phyloP scores from a whole-genome alignment of 331 rosid genomes.

The Telfairia occidentalis region DNA sequence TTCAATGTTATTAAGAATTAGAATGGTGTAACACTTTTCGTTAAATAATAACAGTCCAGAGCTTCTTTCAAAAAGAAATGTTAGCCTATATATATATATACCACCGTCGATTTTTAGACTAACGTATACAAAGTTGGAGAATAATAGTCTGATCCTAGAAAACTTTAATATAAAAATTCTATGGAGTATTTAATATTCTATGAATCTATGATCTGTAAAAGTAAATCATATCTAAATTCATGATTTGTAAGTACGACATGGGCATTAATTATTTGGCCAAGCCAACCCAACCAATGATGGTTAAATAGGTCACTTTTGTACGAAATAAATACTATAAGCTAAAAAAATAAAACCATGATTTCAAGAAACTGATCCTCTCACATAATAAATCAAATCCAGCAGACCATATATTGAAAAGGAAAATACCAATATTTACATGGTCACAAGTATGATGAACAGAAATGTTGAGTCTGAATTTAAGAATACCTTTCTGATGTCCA shows the following conservation, averaged over 20 bases:
- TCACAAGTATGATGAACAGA: conserved; percentile 5
- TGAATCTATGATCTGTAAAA: neutral
- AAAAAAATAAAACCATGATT: neutral
- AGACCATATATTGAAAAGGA: neutral
- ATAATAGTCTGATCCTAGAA: neutral
- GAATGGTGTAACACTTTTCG: too few relatives aligned
- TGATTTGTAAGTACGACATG: neutral
- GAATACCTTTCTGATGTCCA: neutral
- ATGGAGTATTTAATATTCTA: neutral
- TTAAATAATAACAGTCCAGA: too few relatives aligned
- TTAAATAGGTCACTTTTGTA: neutral
- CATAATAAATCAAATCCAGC: conserved; percentile 4
- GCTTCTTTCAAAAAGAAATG: too few relatives aligned
- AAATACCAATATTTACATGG: conserved; percentile 15
- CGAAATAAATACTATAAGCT: neutral
- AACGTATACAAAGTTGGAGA: neutral
- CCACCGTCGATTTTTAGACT: too few relatives aligned
- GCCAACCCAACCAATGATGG: neutral
- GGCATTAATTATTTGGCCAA: neutral
- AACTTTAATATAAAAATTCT: neutral
- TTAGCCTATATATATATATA: too few relatives aligned
- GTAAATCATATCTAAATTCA: neutral
- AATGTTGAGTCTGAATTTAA: neutral
- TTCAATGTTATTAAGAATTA: too few relatives aligned
- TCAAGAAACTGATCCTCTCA: neutral